Evolutionary conservation across 2,329 filamentous ascomycete species (phyloP).

Genomic region (Ramichloridium luteum): DNA sequence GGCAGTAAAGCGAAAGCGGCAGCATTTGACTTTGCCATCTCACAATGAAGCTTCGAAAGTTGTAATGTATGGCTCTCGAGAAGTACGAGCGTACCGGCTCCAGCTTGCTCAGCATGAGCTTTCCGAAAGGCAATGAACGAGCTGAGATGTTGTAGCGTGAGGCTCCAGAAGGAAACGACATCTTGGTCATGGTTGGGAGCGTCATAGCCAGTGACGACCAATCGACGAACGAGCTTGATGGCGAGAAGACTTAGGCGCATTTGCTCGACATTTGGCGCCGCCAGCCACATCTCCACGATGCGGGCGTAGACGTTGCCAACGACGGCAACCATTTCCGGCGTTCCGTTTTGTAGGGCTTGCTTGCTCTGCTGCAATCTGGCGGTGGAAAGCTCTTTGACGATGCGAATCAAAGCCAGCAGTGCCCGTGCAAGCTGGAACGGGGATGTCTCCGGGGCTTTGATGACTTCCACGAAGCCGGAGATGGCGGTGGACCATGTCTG

Average conservation of each 20-base stretch:
- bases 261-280: constrained; percentile 30
- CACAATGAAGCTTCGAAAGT: constrained; percentile 80
- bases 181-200: constrained; percentile 66
- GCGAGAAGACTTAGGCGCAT: constrained; percentile 68
- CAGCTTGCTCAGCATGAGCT: constrained; percentile 23
- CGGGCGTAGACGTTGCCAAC: constrained; percentile 63
- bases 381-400: constrained; percentile 82
- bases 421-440: constrained; percentile 54
- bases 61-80: constrained; percentile 83
- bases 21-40: constrained; percentile 69
- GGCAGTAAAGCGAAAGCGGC: constrained; percentile 74
- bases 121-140: constrained; percentile 49
- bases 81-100: constrained; percentile 21
- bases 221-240: constrained; percentile 66
- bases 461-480: constrained; percentile 45
- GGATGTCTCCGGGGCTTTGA: constrained; percentile 35
- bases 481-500: constrained; percentile 58
- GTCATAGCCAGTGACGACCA: constrained; percentile 73
- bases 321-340: constrained; percentile 73
- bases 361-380: constrained; percentile 64
- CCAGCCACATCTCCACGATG: constrained; percentile 57
- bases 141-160: constrained; percentile 67
- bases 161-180: constrained; percentile 67
- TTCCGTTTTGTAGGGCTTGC: constrained; percentile 61
- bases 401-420: constrained; percentile 66